Evolutionary conservation across 2,329 filamentous ascomycete species (phyloP), one percentile per base, ranked within the genome.

Genomic region (Alternaria consortialis): DNA sequence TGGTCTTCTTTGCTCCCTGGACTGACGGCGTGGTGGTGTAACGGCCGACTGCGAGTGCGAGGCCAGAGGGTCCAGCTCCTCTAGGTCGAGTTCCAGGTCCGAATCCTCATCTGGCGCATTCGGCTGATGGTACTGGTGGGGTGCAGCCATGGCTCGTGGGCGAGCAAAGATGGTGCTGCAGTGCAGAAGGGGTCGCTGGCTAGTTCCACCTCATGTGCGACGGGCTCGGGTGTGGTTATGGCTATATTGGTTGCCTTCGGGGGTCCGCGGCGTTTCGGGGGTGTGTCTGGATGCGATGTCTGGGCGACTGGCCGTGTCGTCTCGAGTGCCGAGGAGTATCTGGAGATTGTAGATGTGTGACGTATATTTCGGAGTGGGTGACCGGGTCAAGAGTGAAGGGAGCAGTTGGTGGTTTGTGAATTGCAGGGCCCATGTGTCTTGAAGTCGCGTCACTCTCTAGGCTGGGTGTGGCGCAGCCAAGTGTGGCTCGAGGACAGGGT

Each of bases 31-130:
- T 7, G 73, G 69, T 44, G 73, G 73, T 8, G 74, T 68, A 31
- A 63, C 36, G n/a, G 67, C 56, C 8, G 70, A 42, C 37, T 68
- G 63, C 11, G 71, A 63, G 37, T 71, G 70, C n/a, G 74, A 63
- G 44, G 70, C 64, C 59, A 74, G 75, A 56, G 91, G 91, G 75
- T 94, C 91, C 68, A 95, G 88, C 83, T 94, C 92, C 73, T 92
- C 86, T 69, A 93, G 85, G 71, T 94, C 90, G 72, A 95, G 84
- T 65, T 92, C 90, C 69, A 90, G 87, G 76, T 94, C 91, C 51
- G 90, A 92, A 77, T 94, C 91, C 75, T 78, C 74, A 80, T 90
- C 88, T 79, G 88, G 88, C 74, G 86, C 85, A 77, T 89, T 85
- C 74, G 86, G 79, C 65, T 80, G 77, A 74, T 80, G 78, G 74